Evolutionary conservation across 352 stramenopile genomes (phyloP), one percentile per base, ranked within the genome.

Genomic region (Globisporangium nunn): DNA sequence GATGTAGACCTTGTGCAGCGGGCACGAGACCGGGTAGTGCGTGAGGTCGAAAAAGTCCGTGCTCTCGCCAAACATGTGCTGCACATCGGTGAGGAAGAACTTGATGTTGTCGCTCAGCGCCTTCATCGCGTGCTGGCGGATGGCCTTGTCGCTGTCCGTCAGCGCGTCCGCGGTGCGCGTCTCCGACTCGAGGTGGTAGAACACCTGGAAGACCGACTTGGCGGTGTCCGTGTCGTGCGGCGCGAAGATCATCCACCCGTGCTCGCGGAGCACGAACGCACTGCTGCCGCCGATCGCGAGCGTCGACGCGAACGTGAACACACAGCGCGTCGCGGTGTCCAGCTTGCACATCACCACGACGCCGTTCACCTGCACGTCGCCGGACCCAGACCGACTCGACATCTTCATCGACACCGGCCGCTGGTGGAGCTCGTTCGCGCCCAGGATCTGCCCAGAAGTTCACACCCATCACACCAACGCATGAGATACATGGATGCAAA

Each of bases 251-350:
- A 59, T 59, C 54, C 54, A 59, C 17, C 54, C 54, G 31, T 59
- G 49, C 33, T 59, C 54, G 44, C 54, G 54, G 8, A 59, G 51
- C 43, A 59, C 44, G 14, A 59, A 45, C 12, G 54, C 28, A 2
- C 10, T 52, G 33, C 50, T 44, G 7, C 31, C 54, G 6, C 17
- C n/a, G 33, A 52, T 33, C 18, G 54, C 54, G 14, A 59, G 54
- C 31, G 54, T 59, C 44, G 44, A 46, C 8, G 54, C 54, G 31
- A 59, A 59, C n/a, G 54, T 59, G 33, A 59, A 59, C 54, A 52
- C 54, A 12, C 43, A 47, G 33, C 45, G 54, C 7, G 52, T 15
- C 29, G 35, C n/a, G 18, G 50, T 45, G 49, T 59, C 54, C n/a
- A 52, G 30, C 43, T 51, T 51, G 18, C 44, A 52, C 31, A 59